A percentile compares a stretch with the other conserved stretches of the same genome.
Conservation (phyloP, 2,329 filamentous ascomycete species). For the Colletotrichum sublineola region DNA sequence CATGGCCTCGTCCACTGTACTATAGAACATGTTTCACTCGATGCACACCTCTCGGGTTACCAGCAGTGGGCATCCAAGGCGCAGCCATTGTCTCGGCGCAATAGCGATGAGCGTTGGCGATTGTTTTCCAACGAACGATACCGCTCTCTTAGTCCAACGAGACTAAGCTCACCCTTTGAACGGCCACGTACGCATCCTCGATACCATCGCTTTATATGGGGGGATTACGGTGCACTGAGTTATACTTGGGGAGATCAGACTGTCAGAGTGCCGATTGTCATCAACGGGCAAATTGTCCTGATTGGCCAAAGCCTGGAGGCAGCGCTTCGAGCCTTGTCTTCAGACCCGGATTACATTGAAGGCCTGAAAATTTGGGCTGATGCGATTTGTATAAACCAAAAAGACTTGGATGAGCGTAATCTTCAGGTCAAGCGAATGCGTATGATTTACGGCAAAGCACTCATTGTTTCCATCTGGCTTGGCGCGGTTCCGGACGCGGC, state of each 20-base stretch:
- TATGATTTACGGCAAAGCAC: constrained; percentile 39
- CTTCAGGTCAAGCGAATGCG: constrained; percentile 43
- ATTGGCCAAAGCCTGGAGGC: constrained; percentile 28
- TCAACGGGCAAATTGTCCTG: constrained; percentile 22
- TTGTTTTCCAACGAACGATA: constrained; percentile 29
- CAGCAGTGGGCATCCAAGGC: constrained; percentile 13
- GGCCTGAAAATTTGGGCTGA: constrained; percentile 42
- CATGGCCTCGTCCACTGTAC: constrained; percentile 33
- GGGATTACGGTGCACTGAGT: constrained; percentile 31
- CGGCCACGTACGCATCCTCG: constrained; percentile 20
- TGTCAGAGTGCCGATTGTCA: constrained; percentile 16
- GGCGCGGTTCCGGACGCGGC: constrained; percentile 26
- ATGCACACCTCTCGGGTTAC: constrained; percentile 27
- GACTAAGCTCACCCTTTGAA: constrained; percentile 22
- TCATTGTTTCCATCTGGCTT: constrained; percentile 40
- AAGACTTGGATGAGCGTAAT: constrained; percentile 39
- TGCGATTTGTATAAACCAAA: constrained; percentile 45
- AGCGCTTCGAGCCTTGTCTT: constrained; percentile 28
- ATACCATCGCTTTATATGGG: constrained; percentile 33
- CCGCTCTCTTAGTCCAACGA: constrained; percentile 20
- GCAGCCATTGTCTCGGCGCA: constrained; percentile 14
- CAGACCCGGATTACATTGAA: constrained; percentile 26
- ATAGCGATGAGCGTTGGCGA: constrained; percentile 31
- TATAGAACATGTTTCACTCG: constrained; percentile 25
- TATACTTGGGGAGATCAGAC: constrained; percentile 34